Evolutionary conservation across 2,329 filamentous ascomycete species (phyloP).

Genomic region (Curvularia sp.): DNA sequence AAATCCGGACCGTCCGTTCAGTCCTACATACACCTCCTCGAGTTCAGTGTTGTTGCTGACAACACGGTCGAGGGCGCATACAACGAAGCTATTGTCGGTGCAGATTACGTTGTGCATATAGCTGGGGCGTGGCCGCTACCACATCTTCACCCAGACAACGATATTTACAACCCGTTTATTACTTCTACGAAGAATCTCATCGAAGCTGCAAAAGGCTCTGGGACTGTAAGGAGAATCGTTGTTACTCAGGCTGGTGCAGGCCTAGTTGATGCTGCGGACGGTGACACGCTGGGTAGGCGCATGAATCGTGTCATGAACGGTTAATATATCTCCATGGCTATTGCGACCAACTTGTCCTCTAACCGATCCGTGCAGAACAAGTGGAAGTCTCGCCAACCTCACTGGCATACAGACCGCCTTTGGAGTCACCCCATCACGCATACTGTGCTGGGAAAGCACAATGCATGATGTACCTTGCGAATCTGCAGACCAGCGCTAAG

Average conservation of each 20-base stretch:
- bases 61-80: conserved; percentile 40
- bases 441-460: conserved; percentile 47
- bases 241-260: conserved; percentile 48
- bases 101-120: conserved; percentile 40
- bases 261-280: conserved; percentile 43
- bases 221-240: conserved; percentile 38
- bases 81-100: conserved; percentile 36
- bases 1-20: conserved; percentile 39
- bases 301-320: conserved; percentile 40
- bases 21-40: conserved; percentile 27
- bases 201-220: conserved; percentile 33
- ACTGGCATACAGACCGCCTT: conserved; percentile 36
- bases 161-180: conserved; percentile 46
- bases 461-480: conserved; percentile 42
- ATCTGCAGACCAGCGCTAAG: neutral
- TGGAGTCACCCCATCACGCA: conserved; percentile 42
- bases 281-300: conserved; percentile 38
- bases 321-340: conserved; percentile 5
- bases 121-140: conserved; percentile 47
- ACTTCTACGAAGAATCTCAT: conserved; percentile 43
- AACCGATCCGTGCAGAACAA: conserved; percentile 25
- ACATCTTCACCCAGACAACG: conserved; percentile 42
- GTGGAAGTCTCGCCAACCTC: conserved; percentile 32
- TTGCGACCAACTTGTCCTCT: neutral
- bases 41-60: conserved; percentile 40